A percentile compares a stretch with the other conserved stretches of the same genome.
Conservation (phyloP, 805 yeast species). For the Candida boleticola region DNA sequence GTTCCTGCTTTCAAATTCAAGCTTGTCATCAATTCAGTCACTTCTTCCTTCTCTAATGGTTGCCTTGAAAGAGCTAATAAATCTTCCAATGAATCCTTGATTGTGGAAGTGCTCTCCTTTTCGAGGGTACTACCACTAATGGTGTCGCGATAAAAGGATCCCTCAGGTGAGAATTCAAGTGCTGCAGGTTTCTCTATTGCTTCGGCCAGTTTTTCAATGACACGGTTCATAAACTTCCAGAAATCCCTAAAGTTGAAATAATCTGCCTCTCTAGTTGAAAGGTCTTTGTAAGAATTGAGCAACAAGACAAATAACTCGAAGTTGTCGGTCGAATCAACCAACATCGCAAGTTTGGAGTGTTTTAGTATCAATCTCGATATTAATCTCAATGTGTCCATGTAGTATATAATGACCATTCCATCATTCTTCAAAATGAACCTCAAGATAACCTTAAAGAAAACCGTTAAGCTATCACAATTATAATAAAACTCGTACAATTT, state of each 20-base stretch:
- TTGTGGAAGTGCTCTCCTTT: neutral
- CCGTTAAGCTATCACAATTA: constrained; percentile 39
- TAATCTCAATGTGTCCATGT: constrained; percentile 41
- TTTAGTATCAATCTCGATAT: constrained; percentile 29
- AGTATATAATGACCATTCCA: constrained; percentile 36
- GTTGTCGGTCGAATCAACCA: constrained; percentile 26
- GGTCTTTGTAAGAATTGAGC: constrained; percentile 32
- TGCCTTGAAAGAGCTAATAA: neutral
- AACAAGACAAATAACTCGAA: constrained; percentile 36
- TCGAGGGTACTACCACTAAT: neutral
- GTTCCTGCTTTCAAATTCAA: neutral
- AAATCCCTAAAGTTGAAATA: constrained; percentile 24
- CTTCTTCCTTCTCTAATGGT: neutral
- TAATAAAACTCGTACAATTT: constrained; percentile 32
- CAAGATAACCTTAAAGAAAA: constrained; percentile 36
- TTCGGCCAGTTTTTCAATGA: neutral
- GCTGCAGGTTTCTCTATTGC: too few relatives aligned
- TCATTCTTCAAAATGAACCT: constrained; percentile 37
- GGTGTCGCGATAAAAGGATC: neutral
- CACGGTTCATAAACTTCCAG: constrained; percentile 1
- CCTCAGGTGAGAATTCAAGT: neutral
- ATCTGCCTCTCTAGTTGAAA: constrained; percentile 31
- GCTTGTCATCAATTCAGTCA: neutral
- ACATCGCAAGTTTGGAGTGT: constrained; percentile 30
- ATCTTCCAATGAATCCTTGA: neutral